Conservation (phyloP, 306 rosid species). For the Glycine soja region DNA sequence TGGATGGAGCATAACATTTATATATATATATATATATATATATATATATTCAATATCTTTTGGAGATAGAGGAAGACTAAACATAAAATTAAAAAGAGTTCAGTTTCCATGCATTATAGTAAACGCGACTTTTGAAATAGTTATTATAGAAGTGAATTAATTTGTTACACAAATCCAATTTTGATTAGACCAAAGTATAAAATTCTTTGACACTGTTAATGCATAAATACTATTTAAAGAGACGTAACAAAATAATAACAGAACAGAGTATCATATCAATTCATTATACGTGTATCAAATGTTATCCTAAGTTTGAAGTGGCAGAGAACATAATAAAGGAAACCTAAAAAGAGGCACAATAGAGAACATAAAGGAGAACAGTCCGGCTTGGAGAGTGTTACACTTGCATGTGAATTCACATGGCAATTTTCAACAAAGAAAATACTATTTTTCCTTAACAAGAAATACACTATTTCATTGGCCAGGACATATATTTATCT, state of each 20-base stretch:
- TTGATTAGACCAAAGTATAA: not conserved
- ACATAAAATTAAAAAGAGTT: not conserved
- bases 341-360: not conserved
- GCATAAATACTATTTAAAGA: not conserved
- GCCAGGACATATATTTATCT: not conserved
- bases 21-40: not conserved
- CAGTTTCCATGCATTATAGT: not conserved
- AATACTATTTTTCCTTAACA: not conserved
- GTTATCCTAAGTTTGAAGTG: not conserved
- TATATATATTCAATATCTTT: not conserved
- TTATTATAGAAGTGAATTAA: not conserved
- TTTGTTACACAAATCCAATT: not conserved
- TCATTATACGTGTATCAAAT: not conserved
- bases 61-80: not conserved
- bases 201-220: too few species aligned
- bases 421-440: slow-evolving; percentile 30
- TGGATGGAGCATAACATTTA: not conserved
- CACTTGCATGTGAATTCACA: slow-evolving; percentile 16
- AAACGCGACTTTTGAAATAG: not conserved
- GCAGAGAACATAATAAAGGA: not conserved
- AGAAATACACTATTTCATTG: slow-evolving; percentile 11
- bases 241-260: not conserved
- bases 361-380: not conserved
- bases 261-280: not conserved
- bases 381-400: not conserved